Percentiles rank a stretch among this genome's conserved stretches.
phyloP scores from a whole-genome alignment of 129 eudicot species.

The Helichrysum umbraculigerum region DNA sequence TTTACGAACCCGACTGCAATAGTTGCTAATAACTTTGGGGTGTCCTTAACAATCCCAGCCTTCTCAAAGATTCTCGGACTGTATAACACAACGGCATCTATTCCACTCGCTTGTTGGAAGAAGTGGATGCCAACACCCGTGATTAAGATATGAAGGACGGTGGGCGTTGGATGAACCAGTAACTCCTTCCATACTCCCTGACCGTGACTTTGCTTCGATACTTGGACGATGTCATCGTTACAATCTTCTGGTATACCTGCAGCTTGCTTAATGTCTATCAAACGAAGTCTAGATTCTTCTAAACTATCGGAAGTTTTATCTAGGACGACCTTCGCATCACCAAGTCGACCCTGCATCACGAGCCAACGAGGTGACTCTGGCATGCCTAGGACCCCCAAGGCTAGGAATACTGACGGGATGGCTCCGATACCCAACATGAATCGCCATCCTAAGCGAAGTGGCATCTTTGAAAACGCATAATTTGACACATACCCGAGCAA shows the following conservation, averaged over 20 bases:
- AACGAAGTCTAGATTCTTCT: slow-evolving; percentile 49
- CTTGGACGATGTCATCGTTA: slow-evolving; percentile 51
- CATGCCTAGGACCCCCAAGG: slow-evolving; percentile 55
- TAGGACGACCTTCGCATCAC: slow-evolving; percentile 59
- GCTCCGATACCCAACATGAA: slow-evolving; percentile 70
- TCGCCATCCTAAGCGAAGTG: slow-evolving; percentile 53
- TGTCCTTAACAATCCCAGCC: slow-evolving; percentile 48
- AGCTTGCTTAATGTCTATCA: slow-evolving; percentile 56
- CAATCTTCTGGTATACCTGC: slow-evolving; percentile 65
- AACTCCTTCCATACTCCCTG: slow-evolving; percentile 66
- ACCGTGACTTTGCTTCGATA: slow-evolving; percentile 35
- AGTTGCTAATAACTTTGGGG: slow-evolving; percentile 50
- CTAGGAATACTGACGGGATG: slow-evolving; percentile 51
- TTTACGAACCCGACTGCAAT: slow-evolving; percentile 63
- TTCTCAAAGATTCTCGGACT: slow-evolving; percentile 52
- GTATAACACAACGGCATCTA: slow-evolving; percentile 64
- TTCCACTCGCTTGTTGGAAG: slow-evolving; percentile 72
- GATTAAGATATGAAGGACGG: slow-evolving; percentile 53
- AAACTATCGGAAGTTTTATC: slow-evolving; percentile 56
- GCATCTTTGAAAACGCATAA: slow-evolving; percentile 51
- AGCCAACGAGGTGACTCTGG: slow-evolving; percentile 91
- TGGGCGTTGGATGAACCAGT: slow-evolving; percentile 56
- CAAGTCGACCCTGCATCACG: slow-evolving; percentile 67
- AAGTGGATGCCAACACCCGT: slow-evolving; percentile 60
- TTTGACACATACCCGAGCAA: slow-evolving; percentile 66